Percentiles rank a stretch among this genome's conserved stretches.
These are phyloP conservation scores for Hyaloscypha variabilis DNA, from an alignment of 495 filamentous ascomycete species.

Conservation along the genomic window DNA sequence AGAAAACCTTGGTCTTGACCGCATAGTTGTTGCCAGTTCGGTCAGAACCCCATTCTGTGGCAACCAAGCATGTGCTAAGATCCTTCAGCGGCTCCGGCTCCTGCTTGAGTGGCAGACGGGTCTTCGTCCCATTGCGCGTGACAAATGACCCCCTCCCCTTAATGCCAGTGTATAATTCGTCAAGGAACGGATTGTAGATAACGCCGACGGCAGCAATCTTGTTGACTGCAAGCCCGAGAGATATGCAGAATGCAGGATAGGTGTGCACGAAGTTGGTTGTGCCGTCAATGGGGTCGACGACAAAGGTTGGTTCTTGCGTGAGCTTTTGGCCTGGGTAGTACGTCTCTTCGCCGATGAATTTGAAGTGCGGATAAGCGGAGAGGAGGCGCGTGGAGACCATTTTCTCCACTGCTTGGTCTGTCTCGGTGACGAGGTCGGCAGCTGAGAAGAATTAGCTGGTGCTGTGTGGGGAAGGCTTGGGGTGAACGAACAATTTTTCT, in stretches of 20 bases:
- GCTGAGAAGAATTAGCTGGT: constrained; percentile 48
- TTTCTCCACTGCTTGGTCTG: constrained; percentile 79
- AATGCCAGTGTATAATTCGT: constrained; percentile 71
- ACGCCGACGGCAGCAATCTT: constrained; percentile 72
- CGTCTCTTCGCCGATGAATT: constrained; percentile 85
- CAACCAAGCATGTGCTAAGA: constrained; percentile 64
- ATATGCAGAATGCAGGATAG: constrained; percentile 80
- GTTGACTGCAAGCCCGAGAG: constrained; percentile 71
- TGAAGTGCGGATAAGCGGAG: constrained; percentile 66
- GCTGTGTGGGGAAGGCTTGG: constrained; percentile 21
- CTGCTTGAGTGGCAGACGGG: constrained; percentile 57
- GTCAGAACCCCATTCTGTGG: constrained; percentile 78
- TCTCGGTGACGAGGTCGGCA: constrained; percentile 85
- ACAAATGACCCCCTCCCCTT: constrained; percentile 69
- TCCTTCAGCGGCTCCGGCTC: constrained; percentile 56
- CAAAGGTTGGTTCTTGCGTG: constrained; percentile 75
- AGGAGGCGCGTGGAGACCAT: constrained; percentile 68
- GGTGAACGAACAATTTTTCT: constrained; percentile 75
- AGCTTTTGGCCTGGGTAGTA: constrained; percentile 69
- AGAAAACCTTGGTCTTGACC: constrained; percentile 71
- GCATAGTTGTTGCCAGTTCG: constrained; percentile 75
- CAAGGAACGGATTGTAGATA: constrained; percentile 80
- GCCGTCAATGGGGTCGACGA: constrained; percentile 73
- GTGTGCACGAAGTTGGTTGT: constrained; percentile 88
- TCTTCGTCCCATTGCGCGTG: constrained; percentile 41